Conservation (phyloP, 1,284 basidiomycete genomes). For the Xerocomus nothofagi region DNA sequence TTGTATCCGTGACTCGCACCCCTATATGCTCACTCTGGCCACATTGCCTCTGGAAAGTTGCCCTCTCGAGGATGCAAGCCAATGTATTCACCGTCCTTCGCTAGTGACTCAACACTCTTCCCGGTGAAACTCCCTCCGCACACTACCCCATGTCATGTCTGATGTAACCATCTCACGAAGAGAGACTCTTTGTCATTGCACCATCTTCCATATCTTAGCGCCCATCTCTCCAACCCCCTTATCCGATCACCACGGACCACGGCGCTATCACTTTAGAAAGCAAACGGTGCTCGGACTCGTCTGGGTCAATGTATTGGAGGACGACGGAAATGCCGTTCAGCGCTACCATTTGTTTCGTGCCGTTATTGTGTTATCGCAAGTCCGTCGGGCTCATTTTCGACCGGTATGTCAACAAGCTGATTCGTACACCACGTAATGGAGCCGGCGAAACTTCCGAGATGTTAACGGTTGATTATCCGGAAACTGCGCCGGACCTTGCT, state of each 20-base stretch:
- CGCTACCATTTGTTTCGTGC: slow-evolving; percentile 79
- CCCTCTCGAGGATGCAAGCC: not conserved
- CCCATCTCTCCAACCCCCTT: slow-evolving; percentile 60
- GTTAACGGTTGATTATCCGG: not conserved
- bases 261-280: slow-evolving; percentile 90
- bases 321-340: slow-evolving; percentile 90
- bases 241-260: slow-evolving; percentile 65
- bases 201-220: slow-evolving; percentile 13
- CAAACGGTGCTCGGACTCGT: slow-evolving; percentile 77
- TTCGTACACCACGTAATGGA: not conserved
- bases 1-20: no score
- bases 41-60: not conserved
- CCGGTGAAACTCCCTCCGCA: not conserved
- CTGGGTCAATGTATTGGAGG: slow-evolving; percentile 72
- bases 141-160: not conserved
- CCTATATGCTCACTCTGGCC: not conserved
- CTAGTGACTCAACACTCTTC: not conserved
- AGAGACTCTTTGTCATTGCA: slow-evolving; percentile 6
- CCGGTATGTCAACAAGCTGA: not conserved
- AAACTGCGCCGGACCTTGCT: not conserved
- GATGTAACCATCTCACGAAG: slow-evolving; percentile 8
- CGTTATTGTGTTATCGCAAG: not conserved
- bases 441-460: not conserved
- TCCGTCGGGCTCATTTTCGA: not conserved
- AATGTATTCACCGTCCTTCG: not conserved